Evolutionary conservation across 805 yeast species (phyloP), one percentile per base, ranked within the genome.

Genomic region (Kuraishia capsulata): DNA sequence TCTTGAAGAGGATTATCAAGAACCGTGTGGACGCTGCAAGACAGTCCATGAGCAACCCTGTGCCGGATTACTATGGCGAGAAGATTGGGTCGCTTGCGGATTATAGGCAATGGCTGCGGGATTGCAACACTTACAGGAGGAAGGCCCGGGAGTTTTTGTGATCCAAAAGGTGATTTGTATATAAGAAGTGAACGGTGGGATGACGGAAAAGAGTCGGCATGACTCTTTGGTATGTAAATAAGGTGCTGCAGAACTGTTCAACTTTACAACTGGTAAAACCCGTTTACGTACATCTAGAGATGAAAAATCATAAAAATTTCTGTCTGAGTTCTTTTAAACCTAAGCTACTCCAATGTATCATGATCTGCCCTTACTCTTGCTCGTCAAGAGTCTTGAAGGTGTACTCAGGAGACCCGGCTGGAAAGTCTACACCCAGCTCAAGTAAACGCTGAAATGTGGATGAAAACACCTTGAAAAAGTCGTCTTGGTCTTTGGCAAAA

Each of bases 31-130:
- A 92, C 64, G 96, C 98, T 17, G 73, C 89, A 16, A 77, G 83
- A 40, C 96, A 89, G 63, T 77, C 88, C 52, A 81, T 88, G 62
- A 73, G 84, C 39, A 92, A 90, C 61, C 97, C 97, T 11, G 95
- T 92, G 35, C 96, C 97, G n/a, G 98, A 92, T 61, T 92, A 88
- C 63, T 92, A 92, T 56, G 98, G 98, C 30, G 98, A 92, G 64
- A 85, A 85, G 61, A 89, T 92, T 44, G 86, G 87, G 38, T 81
- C 94, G 38, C 62, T 90, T 53, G 75, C 76, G 49, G 89, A 78
- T 47, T 92, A 92, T 63, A 83, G 88, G 63, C 92, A 85, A 59
- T 92, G 98, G 98, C 69, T 92, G 52, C 77, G 97, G 53, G 97
- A 92, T 59, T 85, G 96, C 54, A 81, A 86, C 52, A 88, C 95